Conservation (phyloP, 1,139 yeast genomes). For the Sugiyamaella novakii region DNA sequence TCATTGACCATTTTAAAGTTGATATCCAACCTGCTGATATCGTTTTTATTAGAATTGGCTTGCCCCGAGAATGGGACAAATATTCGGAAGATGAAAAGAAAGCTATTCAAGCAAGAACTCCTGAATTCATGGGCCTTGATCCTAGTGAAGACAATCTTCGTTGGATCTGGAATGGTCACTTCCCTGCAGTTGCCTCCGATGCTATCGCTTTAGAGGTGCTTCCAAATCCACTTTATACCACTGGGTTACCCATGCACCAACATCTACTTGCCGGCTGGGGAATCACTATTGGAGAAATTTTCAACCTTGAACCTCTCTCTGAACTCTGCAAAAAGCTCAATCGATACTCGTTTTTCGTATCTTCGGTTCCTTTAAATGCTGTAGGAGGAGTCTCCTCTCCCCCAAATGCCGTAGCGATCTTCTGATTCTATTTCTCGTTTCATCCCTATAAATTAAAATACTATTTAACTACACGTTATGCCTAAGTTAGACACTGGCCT, state of each 20-base stretch:
- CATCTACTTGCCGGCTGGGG: conserved; percentile 30
- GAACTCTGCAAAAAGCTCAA: conserved; percentile 29
- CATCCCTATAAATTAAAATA: too few relatives aligned
- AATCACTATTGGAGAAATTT: conserved; percentile 30
- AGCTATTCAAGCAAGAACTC: conserved; percentile 4
- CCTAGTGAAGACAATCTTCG: conserved; percentile 30
- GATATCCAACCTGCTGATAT: conserved; percentile 37
- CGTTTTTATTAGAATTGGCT: conserved; percentile 38
- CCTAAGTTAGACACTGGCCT: too few relatives aligned
- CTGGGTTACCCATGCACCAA: conserved; percentile 27
- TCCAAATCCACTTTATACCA: conserved; percentile 29
- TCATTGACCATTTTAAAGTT: conserved; percentile 32
- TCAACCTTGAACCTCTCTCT: conserved; percentile 36
- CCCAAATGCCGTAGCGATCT: conserved; percentile 40
- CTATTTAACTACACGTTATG: too few relatives aligned
- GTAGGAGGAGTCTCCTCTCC: conserved; percentile 40
- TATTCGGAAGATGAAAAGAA: conserved; percentile 25
- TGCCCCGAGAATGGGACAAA: conserved; percentile 37
- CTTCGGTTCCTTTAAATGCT: conserved; percentile 38
- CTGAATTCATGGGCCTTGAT: conserved; percentile 31
- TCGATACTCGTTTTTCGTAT: conserved; percentile 37
- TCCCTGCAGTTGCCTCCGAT: conserved; percentile 38
- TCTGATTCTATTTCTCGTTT: conserved; percentile 22
- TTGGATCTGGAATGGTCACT: conserved; percentile 37
- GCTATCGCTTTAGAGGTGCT: conserved; percentile 34